Base-by-base conservation (phyloP, 352 stramenopile species). In the Phytophthora colocasiae region DNA sequence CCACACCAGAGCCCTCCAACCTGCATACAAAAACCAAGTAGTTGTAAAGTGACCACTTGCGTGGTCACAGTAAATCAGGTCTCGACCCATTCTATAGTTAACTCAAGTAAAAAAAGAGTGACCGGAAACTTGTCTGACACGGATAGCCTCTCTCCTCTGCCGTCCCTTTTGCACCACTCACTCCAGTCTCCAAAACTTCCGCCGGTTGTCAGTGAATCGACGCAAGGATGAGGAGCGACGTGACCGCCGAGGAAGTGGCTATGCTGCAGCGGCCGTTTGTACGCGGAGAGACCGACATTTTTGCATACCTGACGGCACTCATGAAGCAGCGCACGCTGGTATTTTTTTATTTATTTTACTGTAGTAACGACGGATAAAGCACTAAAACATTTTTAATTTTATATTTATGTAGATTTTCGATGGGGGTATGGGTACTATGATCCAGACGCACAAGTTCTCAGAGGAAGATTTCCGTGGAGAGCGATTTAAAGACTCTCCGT, bases 361-460 rank as follows among this genome's bases (percentile, higher is more conserved):
- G 27, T 3, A 31, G 2, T 7, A 8, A 31, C 2, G 27, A 34
- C 31, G 1, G 6, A 34, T 34, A 36, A 36, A 36, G 14, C 3
- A 14, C 31, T 36, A 36, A 31, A 31, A 36, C 31, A 36, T 36
- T 36, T 36, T 11, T 11, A 4, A 3, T 11, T 14, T 4, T 36
- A 36, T 14, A 4, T 2, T 3, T 36, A 12, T 36, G 9, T 36
- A 36, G 31, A 98, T 98, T 71, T 99, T 98, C 67, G 97, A 99
- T 74, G 97, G 97, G 67, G 97, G 93, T 46, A 99, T 99, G 97
- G 97, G 96, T 40, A 99, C 96, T 26, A 99, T 99, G 97, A 99
- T 99, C 74, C 97, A 99, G 71, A 73, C 86, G 50, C 71, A 92
- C 71, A 93, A 89, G 70, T 83, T 99, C 36, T 85, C 94, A 27